A percentile compares a stretch with the other conserved stretches of the same genome.
phyloP scores from a whole-genome alignment of 371 early-diverging fungal species.

The Blyttiomyces sp. region DNA sequence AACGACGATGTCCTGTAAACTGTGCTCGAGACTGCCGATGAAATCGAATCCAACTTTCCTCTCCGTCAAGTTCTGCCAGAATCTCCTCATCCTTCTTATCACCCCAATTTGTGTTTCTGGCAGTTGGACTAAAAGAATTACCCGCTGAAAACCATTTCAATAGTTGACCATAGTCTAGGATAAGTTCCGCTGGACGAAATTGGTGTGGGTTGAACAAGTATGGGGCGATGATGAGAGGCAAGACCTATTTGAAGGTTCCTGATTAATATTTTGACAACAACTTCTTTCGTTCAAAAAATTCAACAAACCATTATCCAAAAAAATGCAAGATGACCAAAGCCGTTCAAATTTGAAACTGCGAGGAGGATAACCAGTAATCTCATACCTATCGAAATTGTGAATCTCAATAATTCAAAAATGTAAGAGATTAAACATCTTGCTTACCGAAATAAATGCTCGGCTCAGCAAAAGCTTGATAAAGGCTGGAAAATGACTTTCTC shows the following conservation, averaged over 20 bases:
- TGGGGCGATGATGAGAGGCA: slow-evolving; percentile 23
- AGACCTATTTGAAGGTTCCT: slow-evolving; percentile 6
- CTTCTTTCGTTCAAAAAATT: too few species aligned
- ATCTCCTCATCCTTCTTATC: too few species aligned
- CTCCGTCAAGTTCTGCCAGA: background rate
- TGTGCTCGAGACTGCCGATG: slow-evolving; percentile 12
- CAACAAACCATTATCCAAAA: slow-evolving; percentile 77
- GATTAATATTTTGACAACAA: background rate
- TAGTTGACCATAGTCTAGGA: slow-evolving; percentile 13
- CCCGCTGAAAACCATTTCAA: slow-evolving; percentile 21
- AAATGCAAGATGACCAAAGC: slow-evolving; percentile 73
- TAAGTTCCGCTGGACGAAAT: slow-evolving; percentile 14
- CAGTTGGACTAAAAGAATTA: background rate
- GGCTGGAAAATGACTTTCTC: slow-evolving; percentile 69
- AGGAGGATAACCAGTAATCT: background rate
- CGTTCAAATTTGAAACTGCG: slow-evolving; percentile 44
- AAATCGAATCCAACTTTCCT: slow-evolving; percentile 13
- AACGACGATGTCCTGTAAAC: slow-evolving; percentile 12
- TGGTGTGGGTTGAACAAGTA: slow-evolving; percentile 34
- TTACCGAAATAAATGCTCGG: slow-evolving; percentile 74
- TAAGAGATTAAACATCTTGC: too few species aligned
- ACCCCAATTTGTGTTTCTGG: too few species aligned
- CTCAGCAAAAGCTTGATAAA: slow-evolving; percentile 76
- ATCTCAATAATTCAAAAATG: too few species aligned
- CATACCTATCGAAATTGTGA: background rate